A percentile compares a stretch with the other conserved stretches of the same genome.
Conservation (phyloP, 2,329 filamentous ascomycete genomes). For the Diaporthe australafricana region DNA sequence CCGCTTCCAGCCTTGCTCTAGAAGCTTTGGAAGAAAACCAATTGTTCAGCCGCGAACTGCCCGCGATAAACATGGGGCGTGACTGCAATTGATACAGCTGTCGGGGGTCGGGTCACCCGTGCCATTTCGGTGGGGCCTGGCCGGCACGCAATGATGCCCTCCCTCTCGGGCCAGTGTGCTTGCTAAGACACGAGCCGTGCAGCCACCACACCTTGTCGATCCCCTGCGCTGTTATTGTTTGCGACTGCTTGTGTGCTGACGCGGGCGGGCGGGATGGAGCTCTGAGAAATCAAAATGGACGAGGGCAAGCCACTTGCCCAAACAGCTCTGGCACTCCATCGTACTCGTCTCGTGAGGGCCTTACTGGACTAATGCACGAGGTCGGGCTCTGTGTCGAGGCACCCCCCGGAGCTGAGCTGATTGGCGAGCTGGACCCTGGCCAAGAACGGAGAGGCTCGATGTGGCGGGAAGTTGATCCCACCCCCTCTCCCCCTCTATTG, state of each 20-base stretch:
- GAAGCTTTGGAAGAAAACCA: slow-evolving; percentile 26
- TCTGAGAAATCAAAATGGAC: not conserved
- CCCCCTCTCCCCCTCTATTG: not conserved
- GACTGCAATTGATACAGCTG: slow-evolving; percentile 2
- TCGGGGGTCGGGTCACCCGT: not conserved
- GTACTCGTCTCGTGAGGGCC: slow-evolving; percentile 24
- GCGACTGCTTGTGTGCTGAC: slow-evolving; percentile 7
- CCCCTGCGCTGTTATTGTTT: slow-evolving; percentile 1
- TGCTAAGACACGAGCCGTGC: slow-evolving; percentile 15
- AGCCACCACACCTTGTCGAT: slow-evolving; percentile 12
- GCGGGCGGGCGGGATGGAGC: not conserved
- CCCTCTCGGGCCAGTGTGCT: not conserved
- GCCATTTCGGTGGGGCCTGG: not conserved
- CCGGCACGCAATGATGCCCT: not conserved
- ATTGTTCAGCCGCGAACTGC: not conserved
- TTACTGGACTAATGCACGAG: slow-evolving; percentile 29
- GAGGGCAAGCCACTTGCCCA: slow-evolving; percentile 8
- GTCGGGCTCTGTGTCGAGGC: slow-evolving; percentile 14
- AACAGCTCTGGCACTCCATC: not conserved
- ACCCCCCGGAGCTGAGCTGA: slow-evolving; percentile 10
- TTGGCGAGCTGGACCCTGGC: slow-evolving; percentile 10
- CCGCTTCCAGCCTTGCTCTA: slow-evolving; percentile 22
- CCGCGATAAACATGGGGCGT: not conserved
- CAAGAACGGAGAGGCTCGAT: slow-evolving; percentile 26
- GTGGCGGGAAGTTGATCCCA: slow-evolving; percentile 27